A percentile compares a stretch with the other conserved stretches of the same genome.
These are phyloP conservation scores for Rubus parviflorus DNA, from an alignment of 306 rosid species.

Conservation along the genomic window DNA sequence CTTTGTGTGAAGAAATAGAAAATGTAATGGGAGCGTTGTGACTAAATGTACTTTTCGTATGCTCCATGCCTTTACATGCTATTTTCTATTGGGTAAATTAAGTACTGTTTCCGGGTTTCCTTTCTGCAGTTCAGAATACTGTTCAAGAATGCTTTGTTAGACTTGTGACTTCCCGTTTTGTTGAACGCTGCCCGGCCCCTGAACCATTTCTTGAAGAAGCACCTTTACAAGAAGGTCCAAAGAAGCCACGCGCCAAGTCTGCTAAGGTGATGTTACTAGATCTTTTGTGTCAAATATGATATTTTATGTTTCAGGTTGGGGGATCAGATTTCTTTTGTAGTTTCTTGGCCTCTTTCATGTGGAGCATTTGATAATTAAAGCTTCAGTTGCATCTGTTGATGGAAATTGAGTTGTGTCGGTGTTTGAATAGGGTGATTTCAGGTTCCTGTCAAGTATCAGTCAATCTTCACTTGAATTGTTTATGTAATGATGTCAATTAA, in stretches of 20 bases:
- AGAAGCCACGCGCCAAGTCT: conserved; percentile 63
- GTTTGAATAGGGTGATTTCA: background rate
- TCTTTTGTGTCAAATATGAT: conserved; percentile 23
- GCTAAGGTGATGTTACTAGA: conserved; percentile 54
- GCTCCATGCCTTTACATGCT: background rate
- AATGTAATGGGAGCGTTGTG: background rate
- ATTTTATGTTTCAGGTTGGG: background rate
- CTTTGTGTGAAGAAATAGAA: background rate
- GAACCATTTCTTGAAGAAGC: conserved; percentile 52
- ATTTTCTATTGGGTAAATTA: background rate
- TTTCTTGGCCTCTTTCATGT: background rate
- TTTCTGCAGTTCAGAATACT: conserved; percentile 42
- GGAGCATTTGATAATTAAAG: background rate
- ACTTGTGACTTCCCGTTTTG: conserved; percentile 55
- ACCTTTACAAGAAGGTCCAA: conserved; percentile 43
- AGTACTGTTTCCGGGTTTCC: conserved; percentile 21
- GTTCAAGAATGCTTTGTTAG: conserved; percentile 55
- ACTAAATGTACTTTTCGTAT: background rate
- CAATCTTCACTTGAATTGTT: background rate
- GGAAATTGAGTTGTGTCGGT: background rate
- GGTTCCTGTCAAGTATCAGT: background rate
- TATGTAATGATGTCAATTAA: background rate
- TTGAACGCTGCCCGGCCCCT: conserved; percentile 81
- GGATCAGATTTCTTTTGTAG: background rate
- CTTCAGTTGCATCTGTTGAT: conserved; percentile 13